Evolutionary conservation across 2,329 filamentous ascomycete species (phyloP), one percentile per base, ranked within the genome.

Genomic region (Fusarium abutilonis): DNA sequence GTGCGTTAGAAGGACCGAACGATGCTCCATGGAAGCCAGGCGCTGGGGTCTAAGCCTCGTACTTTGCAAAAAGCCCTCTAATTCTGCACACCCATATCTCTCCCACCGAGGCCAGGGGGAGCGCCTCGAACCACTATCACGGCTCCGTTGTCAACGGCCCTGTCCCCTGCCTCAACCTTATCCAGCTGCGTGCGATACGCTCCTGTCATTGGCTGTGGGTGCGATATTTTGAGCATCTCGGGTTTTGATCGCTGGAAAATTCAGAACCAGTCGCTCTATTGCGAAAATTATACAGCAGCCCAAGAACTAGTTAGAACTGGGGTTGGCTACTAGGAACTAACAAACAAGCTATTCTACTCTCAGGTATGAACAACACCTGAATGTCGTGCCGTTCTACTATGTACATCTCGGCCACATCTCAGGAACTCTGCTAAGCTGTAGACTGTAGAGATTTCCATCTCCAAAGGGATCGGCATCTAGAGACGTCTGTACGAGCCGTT

Each of bases 1-100:
- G 67, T 67, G 67, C 66, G 65, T 70, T 70, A 70, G 67, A 70
- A 70, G 67, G 67, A 70, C 67, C 67, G 67, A 70, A 61, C 67
- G 67, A 70, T 63, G 65, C 56, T 70, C 63, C 58, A 70, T 70
- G 42, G 67, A 70, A 70, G 67, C 57, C 58, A 49, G 61, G 52
- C 55, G 43, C 54, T 50, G 61, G 57, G 55, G 67, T 70, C 67
- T 70, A 70, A 70, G 67, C 67, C 67, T 70, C 67, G 47, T 47
- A 58, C 65, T 61, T 63, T 58, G 50, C 67, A 70, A 70, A 70
- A 70, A 70, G 67, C 48, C 67, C 67, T 70, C 46, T 49, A 34
- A 36, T 53, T 38, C 31, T 47, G 35, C 51, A 50, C 43, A 60
- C 44, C 62, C 43, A 66, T 60, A 47, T 63, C 52, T 46, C 32